Percentiles rank a stretch among this genome's conserved stretches.
These are phyloP conservation scores for Barbatosphaeria neglecta DNA, from an alignment of 495 filamentous ascomycete species.

Conservation along the genomic window DNA sequence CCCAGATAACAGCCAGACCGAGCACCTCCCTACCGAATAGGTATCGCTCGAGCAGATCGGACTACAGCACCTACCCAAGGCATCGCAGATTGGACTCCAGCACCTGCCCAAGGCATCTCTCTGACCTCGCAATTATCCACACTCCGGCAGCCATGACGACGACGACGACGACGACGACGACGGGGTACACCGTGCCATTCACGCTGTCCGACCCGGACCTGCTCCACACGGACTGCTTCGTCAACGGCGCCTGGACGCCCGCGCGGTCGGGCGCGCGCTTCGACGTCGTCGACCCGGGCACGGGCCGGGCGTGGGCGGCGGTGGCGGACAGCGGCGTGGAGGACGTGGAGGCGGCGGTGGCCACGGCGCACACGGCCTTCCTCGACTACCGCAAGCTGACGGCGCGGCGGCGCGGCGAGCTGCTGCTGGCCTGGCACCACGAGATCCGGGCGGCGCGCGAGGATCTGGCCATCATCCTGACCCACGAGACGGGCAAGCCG, in stretches of 20 bases:
- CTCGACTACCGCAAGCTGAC: constrained; percentile 47
- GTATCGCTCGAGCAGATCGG: too few species aligned
- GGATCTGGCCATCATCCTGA: constrained; percentile 48
- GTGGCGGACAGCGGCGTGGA: constrained; percentile 47
- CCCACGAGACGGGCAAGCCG: constrained; percentile 56
- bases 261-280: constrained; percentile 10
- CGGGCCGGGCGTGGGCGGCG: constrained; percentile 49
- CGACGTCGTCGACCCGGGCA: constrained; percentile 47
- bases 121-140: too few species aligned
- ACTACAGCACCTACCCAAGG: too few species aligned
- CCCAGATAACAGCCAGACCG: too few species aligned
- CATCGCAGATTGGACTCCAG: too few species aligned
- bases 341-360: constrained; percentile 50
- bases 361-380: constrained; percentile 49
- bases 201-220: constrained; percentile 2
- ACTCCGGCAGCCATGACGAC: not conserved
- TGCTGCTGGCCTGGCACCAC: constrained; percentile 48
- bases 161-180: not conserved
- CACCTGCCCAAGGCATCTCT: too few species aligned
- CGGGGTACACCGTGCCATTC: constrained; percentile 1
- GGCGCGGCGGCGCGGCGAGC: constrained; percentile 49
- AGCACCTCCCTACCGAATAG: too few species aligned
- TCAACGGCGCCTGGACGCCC: constrained; percentile 9
- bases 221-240: constrained; percentile 8
- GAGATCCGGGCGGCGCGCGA: constrained; percentile 39